A percentile compares a stretch with the other conserved stretches of the same genome.
phyloP scores from a whole-genome alignment of 768 basidiomycete genomes.

The Coprinellus aureogranulatus region DNA sequence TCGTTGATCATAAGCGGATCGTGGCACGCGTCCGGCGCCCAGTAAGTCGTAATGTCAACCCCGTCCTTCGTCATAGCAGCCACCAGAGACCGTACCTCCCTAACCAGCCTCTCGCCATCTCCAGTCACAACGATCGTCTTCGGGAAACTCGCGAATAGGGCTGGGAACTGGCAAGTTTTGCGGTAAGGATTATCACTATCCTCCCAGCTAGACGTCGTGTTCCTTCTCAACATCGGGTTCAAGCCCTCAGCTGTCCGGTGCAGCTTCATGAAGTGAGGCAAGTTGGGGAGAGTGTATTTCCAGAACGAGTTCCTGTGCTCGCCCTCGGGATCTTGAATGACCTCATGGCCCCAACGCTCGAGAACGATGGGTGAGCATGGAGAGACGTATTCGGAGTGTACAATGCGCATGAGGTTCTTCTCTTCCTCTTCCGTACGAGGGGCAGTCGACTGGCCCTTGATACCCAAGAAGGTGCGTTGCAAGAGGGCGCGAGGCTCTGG shows the following conservation, averaged over 20 bases:
- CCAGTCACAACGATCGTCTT: slow-evolving; percentile 45
- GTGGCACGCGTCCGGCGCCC: slow-evolving; percentile 42
- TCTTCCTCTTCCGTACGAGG: slow-evolving; percentile 27
- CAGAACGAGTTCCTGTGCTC: slow-evolving; percentile 22
- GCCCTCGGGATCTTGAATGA: slow-evolving; percentile 30
- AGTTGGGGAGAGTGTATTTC: slow-evolving; percentile 15
- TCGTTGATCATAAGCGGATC: slow-evolving; percentile 42
- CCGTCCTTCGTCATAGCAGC: slow-evolving; percentile 38
- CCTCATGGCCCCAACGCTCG: slow-evolving; percentile 35
- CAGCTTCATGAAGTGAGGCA: slow-evolving; percentile 14
- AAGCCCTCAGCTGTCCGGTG: slow-evolving; percentile 14
- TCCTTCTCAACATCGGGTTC: slow-evolving; percentile 12
- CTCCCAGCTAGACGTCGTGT: slow-evolving; percentile 4
- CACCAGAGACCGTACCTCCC: slow-evolving; percentile 43
- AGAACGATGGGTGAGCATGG: slow-evolving; percentile 40
- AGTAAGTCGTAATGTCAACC: slow-evolving; percentile 30
- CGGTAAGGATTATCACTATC: slow-evolving; percentile 19
- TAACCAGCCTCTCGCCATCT: slow-evolving; percentile 50
- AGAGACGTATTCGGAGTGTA: slow-evolving; percentile 41
- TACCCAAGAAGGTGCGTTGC: slow-evolving; percentile 53
- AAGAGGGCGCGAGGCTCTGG: slow-evolving; percentile 52
- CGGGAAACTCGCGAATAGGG: slow-evolving; percentile 47
- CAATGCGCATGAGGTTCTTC: slow-evolving; percentile 30
- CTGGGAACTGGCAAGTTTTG: slow-evolving; percentile 27
- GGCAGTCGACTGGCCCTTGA: slow-evolving; percentile 20